Percentiles rank a stretch among this genome's conserved stretches.
phyloP scores from a whole-genome alignment of 495 filamentous ascomycete genomes.

The Penicillium lividum region DNA sequence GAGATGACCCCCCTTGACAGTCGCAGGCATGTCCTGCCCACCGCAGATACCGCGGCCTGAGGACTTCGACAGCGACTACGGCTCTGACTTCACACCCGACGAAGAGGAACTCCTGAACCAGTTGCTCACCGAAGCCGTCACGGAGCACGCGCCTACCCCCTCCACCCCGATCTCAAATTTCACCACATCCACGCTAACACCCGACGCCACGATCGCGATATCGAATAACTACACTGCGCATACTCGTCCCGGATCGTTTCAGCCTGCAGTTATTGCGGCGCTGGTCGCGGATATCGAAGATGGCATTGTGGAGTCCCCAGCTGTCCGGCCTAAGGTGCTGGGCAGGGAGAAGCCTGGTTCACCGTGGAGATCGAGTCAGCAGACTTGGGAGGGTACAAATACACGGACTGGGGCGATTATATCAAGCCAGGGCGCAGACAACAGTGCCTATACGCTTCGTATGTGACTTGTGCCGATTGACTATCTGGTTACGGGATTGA shows the following conservation, averaged over 20 bases:
- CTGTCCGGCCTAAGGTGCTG: conserved; percentile 43
- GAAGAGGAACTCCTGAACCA: conserved; percentile 57
- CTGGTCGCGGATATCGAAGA: conserved; percentile 40
- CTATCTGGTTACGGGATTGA: not conserved
- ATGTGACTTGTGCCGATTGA: conserved; percentile 14
- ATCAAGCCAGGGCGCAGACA: conserved; percentile 32
- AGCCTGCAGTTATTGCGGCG: conserved; percentile 15
- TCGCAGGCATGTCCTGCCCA: conserved; percentile 46
- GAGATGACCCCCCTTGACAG: conserved; percentile 22
- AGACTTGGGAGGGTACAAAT: conserved; percentile 7
- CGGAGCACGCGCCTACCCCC: conserved; percentile 29
- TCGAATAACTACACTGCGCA: conserved; percentile 10
- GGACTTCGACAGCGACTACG: conserved; percentile 56
- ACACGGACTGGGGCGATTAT: conserved; percentile 13
- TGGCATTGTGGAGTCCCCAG: conserved; percentile 30
- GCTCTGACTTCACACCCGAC: conserved; percentile 67
- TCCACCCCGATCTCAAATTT: conserved; percentile 16
- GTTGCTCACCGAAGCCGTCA: conserved; percentile 40
- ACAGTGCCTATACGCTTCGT: conserved; percentile 38
- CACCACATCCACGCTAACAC: conserved; percentile 7
- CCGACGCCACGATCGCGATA: conserved; percentile 12
- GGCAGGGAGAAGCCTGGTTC: conserved; percentile 40
- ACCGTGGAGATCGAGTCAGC: conserved; percentile 34
- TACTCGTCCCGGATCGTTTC: conserved; percentile 11
- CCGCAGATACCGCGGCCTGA: conserved; percentile 18